A percentile compares a stretch with the other conserved stretches of the same genome.
phyloP scores from a whole-genome alignment of 768 basidiomycete species.

The Lactarius tabidus region DNA sequence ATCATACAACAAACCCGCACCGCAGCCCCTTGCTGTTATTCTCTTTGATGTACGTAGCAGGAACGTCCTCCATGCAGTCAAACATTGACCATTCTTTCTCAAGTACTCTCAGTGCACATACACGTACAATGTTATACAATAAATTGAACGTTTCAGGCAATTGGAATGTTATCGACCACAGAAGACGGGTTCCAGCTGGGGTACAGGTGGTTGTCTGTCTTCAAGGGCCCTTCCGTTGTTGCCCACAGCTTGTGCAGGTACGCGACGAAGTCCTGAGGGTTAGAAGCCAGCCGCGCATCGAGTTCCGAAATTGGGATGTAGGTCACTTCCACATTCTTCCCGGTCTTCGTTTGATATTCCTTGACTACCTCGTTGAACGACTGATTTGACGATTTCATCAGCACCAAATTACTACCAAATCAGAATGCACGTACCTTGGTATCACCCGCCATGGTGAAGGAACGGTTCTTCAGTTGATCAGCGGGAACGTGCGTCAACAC shows the following conservation, averaged over 20 bases:
- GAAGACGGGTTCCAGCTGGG: constrained; percentile 26
- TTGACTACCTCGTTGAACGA: constrained; percentile 22
- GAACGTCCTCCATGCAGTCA: too few relatives aligned
- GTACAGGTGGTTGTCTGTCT: constrained; percentile 17
- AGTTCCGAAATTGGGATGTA: constrained; percentile 13
- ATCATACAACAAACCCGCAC: too few relatives aligned
- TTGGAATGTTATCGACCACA: constrained; percentile 12
- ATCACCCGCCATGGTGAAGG: constrained; percentile 3
- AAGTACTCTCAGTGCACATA: not conserved
- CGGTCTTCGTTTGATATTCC: constrained; percentile 16
- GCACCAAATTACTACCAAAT: not conserved
- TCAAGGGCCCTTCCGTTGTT: not conserved
- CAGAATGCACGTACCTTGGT: constrained; percentile 5
- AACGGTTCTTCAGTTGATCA: not conserved
- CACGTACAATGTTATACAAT: not conserved
- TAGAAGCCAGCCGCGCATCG: constrained; percentile 12
- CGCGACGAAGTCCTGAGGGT: constrained; percentile 10
- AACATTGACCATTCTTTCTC: not conserved
- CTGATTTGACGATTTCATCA: not conserved
- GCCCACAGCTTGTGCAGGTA: constrained; percentile 14
- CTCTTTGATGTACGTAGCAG: too few relatives aligned
- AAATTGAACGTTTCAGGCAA: constrained; percentile 8
- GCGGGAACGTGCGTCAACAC: constrained; percentile 13
- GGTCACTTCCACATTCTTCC: constrained; percentile 20
- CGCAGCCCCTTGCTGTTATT: too few relatives aligned